Evolutionary conservation across 1,284 basidiomycete species (phyloP), one percentile per base, ranked within the genome.

Genomic region (Caloboletus inedulis): DNA sequence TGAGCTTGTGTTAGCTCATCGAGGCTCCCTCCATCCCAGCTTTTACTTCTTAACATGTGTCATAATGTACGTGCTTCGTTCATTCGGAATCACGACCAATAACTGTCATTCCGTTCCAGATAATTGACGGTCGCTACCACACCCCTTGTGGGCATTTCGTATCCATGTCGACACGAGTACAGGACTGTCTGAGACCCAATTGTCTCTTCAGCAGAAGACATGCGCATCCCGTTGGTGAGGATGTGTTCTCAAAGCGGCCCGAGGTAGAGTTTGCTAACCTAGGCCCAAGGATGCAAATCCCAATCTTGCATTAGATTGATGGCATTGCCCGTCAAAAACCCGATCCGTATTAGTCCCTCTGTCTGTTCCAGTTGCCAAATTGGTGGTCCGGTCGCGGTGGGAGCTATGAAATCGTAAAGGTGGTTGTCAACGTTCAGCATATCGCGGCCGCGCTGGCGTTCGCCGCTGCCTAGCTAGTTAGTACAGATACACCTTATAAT

Each of bases 121-220:
- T 89, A 59, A 82, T 88, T 58, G 88, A 91, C 65, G 88, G 89
- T 55, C 82, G 87, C 58, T 87, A 78, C 71, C 80, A 89, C 72
- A 81, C 81, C 14, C 68, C 70, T 49, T 91, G 88, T 69, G 77
- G 80, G n/a, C 87, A 91, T 69, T 90, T 91, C 68, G 73, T 82
- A 54, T 78, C 82, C 47, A 85, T 91, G 80, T 79, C 83, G 37
- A 88, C 88, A 21, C 78, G 77, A 51, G 69, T 78, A 43, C 78
- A 85, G 62, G 88, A 91, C 65, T 91, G 88, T 61, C 66, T 81
- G 46, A 73, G 73, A 51, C 62, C 72, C 6, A 78, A 81, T 61
- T 91, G 88, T 66, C 68, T 88, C 54, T 91, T 91, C 69, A 90
- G 89, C 64, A 68, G 72, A 64, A 75, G 82, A 54, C 87, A 89